These are phyloP conservation scores for Malassezia vespertilionis DNA, from an alignment of 1,284 basidiomycete genomes.

Conservation along the genomic window DNA sequence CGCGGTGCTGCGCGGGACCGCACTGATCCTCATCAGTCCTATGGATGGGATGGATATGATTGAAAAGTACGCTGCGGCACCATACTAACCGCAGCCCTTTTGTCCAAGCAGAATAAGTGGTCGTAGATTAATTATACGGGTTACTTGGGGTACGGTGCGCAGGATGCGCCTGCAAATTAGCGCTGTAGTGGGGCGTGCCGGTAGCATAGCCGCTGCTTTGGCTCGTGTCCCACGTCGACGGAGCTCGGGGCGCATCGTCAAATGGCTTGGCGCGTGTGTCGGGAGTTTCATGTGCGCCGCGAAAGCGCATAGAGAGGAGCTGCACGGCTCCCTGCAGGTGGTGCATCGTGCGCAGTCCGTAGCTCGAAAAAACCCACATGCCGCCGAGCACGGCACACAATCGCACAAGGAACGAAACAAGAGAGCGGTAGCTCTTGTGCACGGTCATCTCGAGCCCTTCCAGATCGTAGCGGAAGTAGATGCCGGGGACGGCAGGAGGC, in stretches of 20 bases:
- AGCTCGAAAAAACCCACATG: slow-evolving; percentile 43
- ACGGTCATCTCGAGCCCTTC: slow-evolving; percentile 79
- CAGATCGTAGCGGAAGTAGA: slow-evolving; percentile 61
- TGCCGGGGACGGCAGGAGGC: slow-evolving; percentile 63
- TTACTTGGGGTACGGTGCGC: not conserved
- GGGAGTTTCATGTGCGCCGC: too few species aligned
- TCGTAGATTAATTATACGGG: not conserved
- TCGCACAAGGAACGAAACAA: slow-evolving; percentile 72
- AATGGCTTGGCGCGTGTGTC: too few species aligned
- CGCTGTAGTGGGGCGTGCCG: not conserved
- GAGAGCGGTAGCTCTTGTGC: slow-evolving; percentile 69
- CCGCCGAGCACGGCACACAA: slow-evolving; percentile 51
- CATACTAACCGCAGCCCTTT: slow-evolving; percentile 22
- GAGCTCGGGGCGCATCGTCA: too few species aligned
- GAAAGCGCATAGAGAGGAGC: too few species aligned
- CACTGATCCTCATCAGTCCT: slow-evolving; percentile 43
- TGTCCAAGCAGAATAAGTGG: slow-evolving; percentile 24
- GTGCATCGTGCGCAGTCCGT: slow-evolving; percentile 29
- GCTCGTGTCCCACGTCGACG: too few species aligned
- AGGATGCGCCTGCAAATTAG: not conserved
- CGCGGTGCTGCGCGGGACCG: slow-evolving; percentile 41
- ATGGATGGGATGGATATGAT: slow-evolving; percentile 45
- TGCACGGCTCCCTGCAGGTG: slow-evolving; percentile 11
- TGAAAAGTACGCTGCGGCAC: slow-evolving; percentile 34
- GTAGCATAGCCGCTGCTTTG: not conserved